These are phyloP conservation scores for Hanseniaspora valbyensis DNA, from an alignment of 805 yeast species.

Conservation along the genomic window DNA sequence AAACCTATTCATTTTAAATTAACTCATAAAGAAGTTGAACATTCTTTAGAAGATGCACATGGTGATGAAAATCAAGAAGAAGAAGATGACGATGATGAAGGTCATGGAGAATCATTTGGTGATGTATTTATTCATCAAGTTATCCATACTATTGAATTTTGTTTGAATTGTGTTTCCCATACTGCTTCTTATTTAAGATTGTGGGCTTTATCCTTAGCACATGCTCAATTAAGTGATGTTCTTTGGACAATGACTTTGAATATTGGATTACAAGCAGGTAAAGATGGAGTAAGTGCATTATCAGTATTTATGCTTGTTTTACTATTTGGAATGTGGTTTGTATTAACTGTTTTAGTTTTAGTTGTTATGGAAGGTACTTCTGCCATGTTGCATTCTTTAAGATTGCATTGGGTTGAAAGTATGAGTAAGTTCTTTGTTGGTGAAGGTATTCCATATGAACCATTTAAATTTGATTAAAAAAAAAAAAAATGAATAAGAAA, in stretches of 20 bases:
- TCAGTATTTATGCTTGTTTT: conserved; percentile 43
- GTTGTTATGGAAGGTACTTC: conserved; percentile 77
- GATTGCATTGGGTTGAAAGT: conserved; percentile 74
- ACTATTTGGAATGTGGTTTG: conserved; percentile 66
- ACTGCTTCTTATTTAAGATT: conserved; percentile 68
- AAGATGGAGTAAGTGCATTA: conserved; percentile 30
- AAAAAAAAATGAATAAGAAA: background rate
- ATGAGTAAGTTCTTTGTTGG: conserved; percentile 74
- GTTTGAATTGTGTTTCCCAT: conserved; percentile 68
- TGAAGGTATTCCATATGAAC: conserved; percentile 58
- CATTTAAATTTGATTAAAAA: conserved; percentile 38
- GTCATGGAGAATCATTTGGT: conserved; percentile 43
- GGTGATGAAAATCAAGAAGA: conserved; percentile 26
- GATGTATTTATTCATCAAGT: conserved; percentile 71
- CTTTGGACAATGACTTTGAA: conserved; percentile 67
- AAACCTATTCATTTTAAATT: conserved; percentile 47
- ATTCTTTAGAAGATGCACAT: conserved; percentile 7
- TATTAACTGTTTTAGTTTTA: conserved; percentile 53
- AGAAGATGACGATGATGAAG: conserved; percentile 36
- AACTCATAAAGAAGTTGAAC: conserved; percentile 15
- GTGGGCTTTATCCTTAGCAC: conserved; percentile 73
- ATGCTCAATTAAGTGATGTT: conserved; percentile 65
- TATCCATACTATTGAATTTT: conserved; percentile 69
- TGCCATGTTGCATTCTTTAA: conserved; percentile 69
- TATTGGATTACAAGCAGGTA: conserved; percentile 50